A percentile compares a stretch with the other conserved stretches of the same genome.
Conservation (phyloP, 192 early-diverging fungal genomes). For the Coemansia sp. region DNA sequence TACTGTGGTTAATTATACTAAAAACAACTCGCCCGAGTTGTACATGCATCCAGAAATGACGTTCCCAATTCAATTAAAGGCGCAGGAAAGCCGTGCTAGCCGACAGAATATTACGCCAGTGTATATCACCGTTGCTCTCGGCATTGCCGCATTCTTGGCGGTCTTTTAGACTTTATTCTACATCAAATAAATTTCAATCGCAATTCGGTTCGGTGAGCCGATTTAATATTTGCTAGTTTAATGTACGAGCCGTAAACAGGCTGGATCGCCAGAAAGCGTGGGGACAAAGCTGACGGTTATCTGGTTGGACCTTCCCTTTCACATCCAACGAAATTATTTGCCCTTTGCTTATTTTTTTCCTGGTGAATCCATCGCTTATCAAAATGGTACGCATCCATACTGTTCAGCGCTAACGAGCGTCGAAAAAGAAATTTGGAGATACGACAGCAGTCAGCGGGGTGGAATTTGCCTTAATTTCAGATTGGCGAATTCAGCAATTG, state of each 20-base stretch:
- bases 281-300: too few species aligned
- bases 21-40: not conserved
- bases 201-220: too few species aligned
- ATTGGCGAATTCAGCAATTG: too few species aligned
- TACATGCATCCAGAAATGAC: slow-evolving; percentile 3
- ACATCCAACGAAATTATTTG: slow-evolving; percentile 8
- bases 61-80: slow-evolving; percentile 4
- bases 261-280: too few species aligned
- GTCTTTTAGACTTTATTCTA: too few species aligned
- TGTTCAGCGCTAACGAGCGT: not conserved
- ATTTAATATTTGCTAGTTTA: too few species aligned
- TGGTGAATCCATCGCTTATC: slow-evolving; percentile 8
- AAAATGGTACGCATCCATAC: slow-evolving; percentile 12
- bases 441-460: not conserved
- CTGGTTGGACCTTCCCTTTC: not conserved
- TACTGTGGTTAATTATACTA: slow-evolving; percentile 1
- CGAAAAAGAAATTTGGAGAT: not conserved
- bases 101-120: not conserved
- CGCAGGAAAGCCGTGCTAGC: not conserved
- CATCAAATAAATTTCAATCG: too few species aligned
- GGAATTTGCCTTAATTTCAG: too few species aligned
- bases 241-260: too few species aligned
- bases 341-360: not conserved
- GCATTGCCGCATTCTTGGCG: not conserved
- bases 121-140: not conserved